Evolutionary conservation across 2,329 filamentous ascomycete species (phyloP), one percentile per base, ranked within the genome.

Genomic region (Trichoderma endophyticum): DNA sequence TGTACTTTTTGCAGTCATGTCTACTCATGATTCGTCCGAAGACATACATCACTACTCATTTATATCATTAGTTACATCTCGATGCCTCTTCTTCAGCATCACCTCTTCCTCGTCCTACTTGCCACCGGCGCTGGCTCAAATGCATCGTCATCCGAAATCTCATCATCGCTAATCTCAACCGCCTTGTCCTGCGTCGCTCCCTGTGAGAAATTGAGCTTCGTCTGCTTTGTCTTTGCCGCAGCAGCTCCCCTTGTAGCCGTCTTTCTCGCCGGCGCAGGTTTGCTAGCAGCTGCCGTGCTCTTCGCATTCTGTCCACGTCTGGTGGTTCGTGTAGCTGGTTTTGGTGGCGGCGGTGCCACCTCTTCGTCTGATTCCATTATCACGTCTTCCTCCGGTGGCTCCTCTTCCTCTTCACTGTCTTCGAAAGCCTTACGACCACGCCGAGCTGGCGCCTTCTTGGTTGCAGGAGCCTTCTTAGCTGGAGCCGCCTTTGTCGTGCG

Each of bases 81-180:
- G 21, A 77, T 1, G 21, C 5, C 14, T 0, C 3, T 32, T 26
- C 26, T 28, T 4, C 7, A 12, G 8, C 18, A 32, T 76, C 73
- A 81, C 66, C 79, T 76, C 60, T 78, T 77, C 63, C 80, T 78
- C 6, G 79, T 79, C 68, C 80, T 75, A n/a, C 76, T 79, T 21
- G 80, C 74, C 14, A 77, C 74, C 0, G 84, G 84, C 78, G 90
- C 88, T 78, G 91, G 91, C 0, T 84, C 81, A 79, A 89, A 91
- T 0, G 84, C 81, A 78, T 89, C 87, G 57, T 90, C 88, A 71
- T 89, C 88, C 0, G 86, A 88, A 59, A 91, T 90, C 78, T 90
- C 89, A 77, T 91, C 89, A 72, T 90, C 89, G 73, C 89, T 91
- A 69, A 91, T 86, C 76, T 90, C 88, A 18, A 88, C 77, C n/a